Base-by-base conservation (phyloP, 164 flowering plant species). In the Nymphaea colorata region DNA sequence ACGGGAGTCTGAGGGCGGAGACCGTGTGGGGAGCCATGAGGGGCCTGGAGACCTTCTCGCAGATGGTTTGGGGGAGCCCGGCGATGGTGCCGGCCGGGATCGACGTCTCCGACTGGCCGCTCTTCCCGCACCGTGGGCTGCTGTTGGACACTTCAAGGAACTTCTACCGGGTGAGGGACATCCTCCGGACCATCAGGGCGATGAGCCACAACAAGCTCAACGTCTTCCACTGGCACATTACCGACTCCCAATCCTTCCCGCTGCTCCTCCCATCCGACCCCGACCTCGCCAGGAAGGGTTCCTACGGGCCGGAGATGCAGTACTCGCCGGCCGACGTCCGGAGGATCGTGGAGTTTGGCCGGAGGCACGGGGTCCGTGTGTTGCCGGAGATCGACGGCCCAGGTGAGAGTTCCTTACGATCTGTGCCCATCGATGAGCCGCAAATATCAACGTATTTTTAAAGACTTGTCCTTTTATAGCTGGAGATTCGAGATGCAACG, bases 191-290 rank as follows among this genome's bases (percentile, higher is more conserved):
- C 11, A 84, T 94, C 43, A 68, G 61, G 44, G 93, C 86, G 5
- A 86, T 94, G 96, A 79, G 96, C 60, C 64, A 41, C 17, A 94
- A 91, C 64, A 94, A 91, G 73, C 66, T 94, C 36, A 91, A 89
- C 72, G 97, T 91, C 44, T 94, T 94, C 64, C 97, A 94, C 69
- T 94, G 96, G 98, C 98, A 94, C 69, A 77, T 94, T 2, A 91
- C 97, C 2, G 97, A 94, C 61, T 91, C 97, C 3, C 97, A 89
- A 36, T 89, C 98, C 4, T 94, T 94, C 66, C 95, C 96, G 36
- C 18, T 91, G 63, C 80, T 84, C 64, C n/a, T 91, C 71, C 91
- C 91, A 2, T 87, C 91, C 41, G 96, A 90, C 77, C 94, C 94
- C 44, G 85, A 79, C 45, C 77, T 94, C 0, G 87, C 93, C 3